These are phyloP conservation scores for Fraxinus xanthoxyloides DNA, from an alignment of 305 asterid genomes.

Conservation along the genomic window DNA sequence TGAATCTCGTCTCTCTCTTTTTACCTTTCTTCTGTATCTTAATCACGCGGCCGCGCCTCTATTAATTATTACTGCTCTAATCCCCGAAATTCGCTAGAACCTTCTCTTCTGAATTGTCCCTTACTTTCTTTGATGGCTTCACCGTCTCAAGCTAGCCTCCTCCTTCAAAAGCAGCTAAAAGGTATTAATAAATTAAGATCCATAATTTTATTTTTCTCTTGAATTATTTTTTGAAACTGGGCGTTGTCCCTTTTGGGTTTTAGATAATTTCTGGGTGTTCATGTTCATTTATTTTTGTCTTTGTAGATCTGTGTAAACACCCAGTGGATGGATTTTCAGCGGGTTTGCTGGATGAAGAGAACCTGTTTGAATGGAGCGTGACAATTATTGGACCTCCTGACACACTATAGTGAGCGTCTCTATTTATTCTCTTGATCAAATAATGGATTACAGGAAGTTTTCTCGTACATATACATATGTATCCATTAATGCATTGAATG, in stretches of 20 bases:
- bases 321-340: constrained; percentile 99
- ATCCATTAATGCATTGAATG: constrained; percentile 4
- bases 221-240: constrained; percentile 24
- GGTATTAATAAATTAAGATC: constrained; percentile 31
- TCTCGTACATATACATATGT: not conserved
- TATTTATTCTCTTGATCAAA: not conserved
- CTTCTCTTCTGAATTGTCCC: constrained; percentile 18
- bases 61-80: not conserved
- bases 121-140: constrained; percentile 50
- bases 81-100: not conserved
- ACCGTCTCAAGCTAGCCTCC: constrained; percentile 78
- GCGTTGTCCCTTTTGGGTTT: constrained; percentile 6
- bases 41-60: not conserved
- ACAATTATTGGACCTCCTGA: constrained; percentile 98
- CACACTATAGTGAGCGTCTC: constrained; percentile 72
- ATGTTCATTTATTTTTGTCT: constrained; percentile 41
- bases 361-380: constrained; percentile 96
- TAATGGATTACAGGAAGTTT: not conserved
- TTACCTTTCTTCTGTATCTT: not conserved
- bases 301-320: constrained; percentile 88
- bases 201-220: constrained; percentile 5
- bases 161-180: constrained; percentile 91
- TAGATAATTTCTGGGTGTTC: constrained; percentile 31
- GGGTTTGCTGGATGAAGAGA: constrained; percentile 78
- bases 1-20: not conserved